Evolutionary conservation across 2,329 filamentous ascomycete genomes (phyloP).

Genomic region (Claviceps africana): DNA sequence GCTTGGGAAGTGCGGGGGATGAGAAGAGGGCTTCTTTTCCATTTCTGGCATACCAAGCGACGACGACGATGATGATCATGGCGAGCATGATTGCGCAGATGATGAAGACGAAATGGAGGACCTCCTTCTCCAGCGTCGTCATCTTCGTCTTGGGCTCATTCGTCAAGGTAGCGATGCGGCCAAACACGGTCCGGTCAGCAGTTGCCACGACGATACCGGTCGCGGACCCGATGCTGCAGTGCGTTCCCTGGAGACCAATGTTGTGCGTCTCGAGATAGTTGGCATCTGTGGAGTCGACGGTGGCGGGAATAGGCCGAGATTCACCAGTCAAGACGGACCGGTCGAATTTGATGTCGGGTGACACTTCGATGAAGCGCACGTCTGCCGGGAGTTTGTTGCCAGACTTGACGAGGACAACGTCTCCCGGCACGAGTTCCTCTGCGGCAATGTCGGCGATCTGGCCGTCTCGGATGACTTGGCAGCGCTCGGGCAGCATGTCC

Average conservation of each 20-base stretch:
- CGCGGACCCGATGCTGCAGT: conserved; percentile 56
- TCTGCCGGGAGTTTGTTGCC: conserved; percentile 66
- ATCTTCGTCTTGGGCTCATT: conserved; percentile 53
- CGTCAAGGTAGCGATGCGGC: conserved; percentile 59
- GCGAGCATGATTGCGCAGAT: conserved; percentile 54
- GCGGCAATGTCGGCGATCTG: conserved; percentile 33
- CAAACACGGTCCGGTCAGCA: conserved; percentile 61
- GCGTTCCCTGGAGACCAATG: conserved; percentile 67
- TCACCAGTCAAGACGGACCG: conserved; percentile 58
- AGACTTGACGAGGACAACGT: conserved; percentile 52
- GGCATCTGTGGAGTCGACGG: conserved; percentile 50
- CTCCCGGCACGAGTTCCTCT: conserved; percentile 55
- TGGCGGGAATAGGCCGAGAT: conserved; percentile 48
- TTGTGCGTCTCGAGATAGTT: conserved; percentile 67
- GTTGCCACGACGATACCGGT: conserved; percentile 57
- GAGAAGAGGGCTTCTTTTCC: no score
- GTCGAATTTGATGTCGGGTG: conserved; percentile 58
- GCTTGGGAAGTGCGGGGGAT: no score
- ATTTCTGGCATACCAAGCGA: conserved; percentile 44
- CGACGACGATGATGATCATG: conserved; percentile 50
- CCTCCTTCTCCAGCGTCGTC: conserved; percentile 58
- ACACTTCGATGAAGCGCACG: conserved; percentile 54
- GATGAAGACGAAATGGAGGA: conserved; percentile 57
- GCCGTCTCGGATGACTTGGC: conserved; percentile 49
- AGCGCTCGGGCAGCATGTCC: conserved; percentile 64